Base-by-base conservation (phyloP, 768 basidiomycete species). In the Clavaria fumosa region DNA sequence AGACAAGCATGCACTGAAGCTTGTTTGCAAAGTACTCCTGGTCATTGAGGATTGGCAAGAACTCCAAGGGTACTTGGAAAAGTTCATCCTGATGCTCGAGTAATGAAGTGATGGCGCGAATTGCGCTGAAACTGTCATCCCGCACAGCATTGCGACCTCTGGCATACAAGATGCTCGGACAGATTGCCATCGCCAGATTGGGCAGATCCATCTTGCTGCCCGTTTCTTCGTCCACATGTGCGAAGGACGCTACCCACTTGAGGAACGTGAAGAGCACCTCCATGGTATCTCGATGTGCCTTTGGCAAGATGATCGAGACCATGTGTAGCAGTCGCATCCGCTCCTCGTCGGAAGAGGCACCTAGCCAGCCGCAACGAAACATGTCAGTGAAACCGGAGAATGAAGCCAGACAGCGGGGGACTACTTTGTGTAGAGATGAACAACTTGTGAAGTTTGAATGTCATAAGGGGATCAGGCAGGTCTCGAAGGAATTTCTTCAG, bases 191-290 rank as follows among this genome's bases (percentile, higher is more conserved):
- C 23, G 95, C 89, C 46, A 99, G 69, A 56, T 99, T 99, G 12
- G 69, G 69, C 33, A 97, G 64, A 57, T 99, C 95, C 95, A 99
- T 99, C 63, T 93, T 91, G 61, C 85, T 91, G 28, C 91, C 91
- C 0, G 93, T 96, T 52, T 86, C 85, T 47, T 90, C 88, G 51
- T 96, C 91, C 64, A 91, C 75, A 57, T 99, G 93, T 34, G 95
- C 89, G 55, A 99, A 99, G 2, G 90, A 95, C 6, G 93, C 93
- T 7, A 99, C 95, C 95, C 95, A 99, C 59, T 96, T 95, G 47
- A 99, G 69, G 64, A 99, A 99, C 21, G 95, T 91, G 53, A 95
- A 96, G 35, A 99, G 63, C 35, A 95, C 86, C 58, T 99, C 95
- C 74, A 95, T 76, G 14, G 93, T 96, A 58, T 99, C 95, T 45